Evolutionary conservation across 73 alveolate genomes (phyloP).

Genomic region (Tetrahymena malaccensis): DNA sequence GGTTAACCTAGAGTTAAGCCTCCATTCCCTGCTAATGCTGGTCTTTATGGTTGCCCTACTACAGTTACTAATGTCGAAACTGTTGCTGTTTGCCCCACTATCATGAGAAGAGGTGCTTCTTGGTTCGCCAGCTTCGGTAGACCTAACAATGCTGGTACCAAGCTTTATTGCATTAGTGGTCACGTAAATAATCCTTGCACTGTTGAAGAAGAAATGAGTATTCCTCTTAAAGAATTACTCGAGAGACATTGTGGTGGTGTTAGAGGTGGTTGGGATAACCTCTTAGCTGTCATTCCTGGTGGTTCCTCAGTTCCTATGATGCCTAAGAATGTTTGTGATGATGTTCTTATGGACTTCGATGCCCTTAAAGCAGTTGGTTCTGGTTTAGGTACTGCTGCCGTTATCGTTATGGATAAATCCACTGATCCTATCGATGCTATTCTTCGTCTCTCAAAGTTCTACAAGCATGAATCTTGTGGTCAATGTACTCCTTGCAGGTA

Average conservation of each 20-base stretch:
- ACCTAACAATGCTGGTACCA: slow-evolving; percentile 75
- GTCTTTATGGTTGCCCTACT: slow-evolving; percentile 86
- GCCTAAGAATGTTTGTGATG: slow-evolving; percentile 66
- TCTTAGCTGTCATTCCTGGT: slow-evolving; percentile 77
- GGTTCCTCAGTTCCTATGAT: slow-evolving; percentile 85
- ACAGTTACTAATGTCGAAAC: slow-evolving; percentile 88
- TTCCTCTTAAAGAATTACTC: slow-evolving; percentile 73
- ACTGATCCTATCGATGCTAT: slow-evolving; percentile 82
- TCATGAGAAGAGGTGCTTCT: slow-evolving; percentile 76
- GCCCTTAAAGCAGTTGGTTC: slow-evolving; percentile 69
- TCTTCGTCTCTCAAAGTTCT: slow-evolving; percentile 71
- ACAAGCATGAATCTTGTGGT: slow-evolving; percentile 86
- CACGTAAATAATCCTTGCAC: slow-evolving; percentile 86
- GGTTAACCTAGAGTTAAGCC: slow-evolving; percentile 89
- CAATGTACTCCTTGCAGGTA: slow-evolving; percentile 82
- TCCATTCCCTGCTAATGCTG: slow-evolving; percentile 92
- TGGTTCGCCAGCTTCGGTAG: slow-evolving; percentile 83
- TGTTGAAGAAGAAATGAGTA: slow-evolving; percentile 82
- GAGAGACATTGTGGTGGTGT: slow-evolving; percentile 90
- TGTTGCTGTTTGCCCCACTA: slow-evolving; percentile 82
- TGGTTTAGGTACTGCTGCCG: slow-evolving; percentile 94
- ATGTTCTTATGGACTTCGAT: slow-evolving; percentile 86
- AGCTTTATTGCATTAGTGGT: slow-evolving; percentile 76
- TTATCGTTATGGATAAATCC: slow-evolving; percentile 80
- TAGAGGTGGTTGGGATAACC: slow-evolving; percentile 89